Percentiles rank a stretch among this genome's conserved stretches.
Evolutionary conservation across 169 alveolate species (phyloP).

Genomic region (Ophryocystis elektroscirrha): DNA sequence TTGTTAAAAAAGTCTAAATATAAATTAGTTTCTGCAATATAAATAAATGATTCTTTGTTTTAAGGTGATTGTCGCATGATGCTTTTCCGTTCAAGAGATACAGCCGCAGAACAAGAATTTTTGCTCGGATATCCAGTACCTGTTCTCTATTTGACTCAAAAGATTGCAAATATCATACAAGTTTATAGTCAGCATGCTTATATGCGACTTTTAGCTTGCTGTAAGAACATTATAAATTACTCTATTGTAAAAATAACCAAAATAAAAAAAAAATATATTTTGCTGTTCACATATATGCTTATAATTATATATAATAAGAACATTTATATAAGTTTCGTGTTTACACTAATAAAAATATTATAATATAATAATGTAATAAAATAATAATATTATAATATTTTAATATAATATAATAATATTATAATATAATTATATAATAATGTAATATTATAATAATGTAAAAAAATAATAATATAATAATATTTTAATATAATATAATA

Average conservation of each 20-base stretch:
- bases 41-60: conserved; percentile 2
- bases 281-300: no score
- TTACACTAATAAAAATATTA: no score
- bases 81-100: conserved; percentile 51
- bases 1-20: no score
- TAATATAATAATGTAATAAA: no score
- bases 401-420: no score
- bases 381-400: no score
- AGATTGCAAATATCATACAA: conserved; percentile 67
- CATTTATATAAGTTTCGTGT: no score
- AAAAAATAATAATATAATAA: no score
- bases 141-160: conserved; percentile 62
- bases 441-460: no score
- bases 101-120: conserved; percentile 49
- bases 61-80: not conserved
- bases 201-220: conserved; percentile 71
- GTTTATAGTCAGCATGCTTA: conserved; percentile 80
- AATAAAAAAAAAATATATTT: not conserved
- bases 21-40: not conserved
- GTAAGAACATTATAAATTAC: conserved; percentile 29
- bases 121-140: conserved; percentile 70
- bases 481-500: no score
- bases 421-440: no score
- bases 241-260: not conserved
- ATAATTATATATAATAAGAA: no score